phyloP scores from a whole-genome alignment of 306 rosid species.

The Prosopis cineraria region DNA sequence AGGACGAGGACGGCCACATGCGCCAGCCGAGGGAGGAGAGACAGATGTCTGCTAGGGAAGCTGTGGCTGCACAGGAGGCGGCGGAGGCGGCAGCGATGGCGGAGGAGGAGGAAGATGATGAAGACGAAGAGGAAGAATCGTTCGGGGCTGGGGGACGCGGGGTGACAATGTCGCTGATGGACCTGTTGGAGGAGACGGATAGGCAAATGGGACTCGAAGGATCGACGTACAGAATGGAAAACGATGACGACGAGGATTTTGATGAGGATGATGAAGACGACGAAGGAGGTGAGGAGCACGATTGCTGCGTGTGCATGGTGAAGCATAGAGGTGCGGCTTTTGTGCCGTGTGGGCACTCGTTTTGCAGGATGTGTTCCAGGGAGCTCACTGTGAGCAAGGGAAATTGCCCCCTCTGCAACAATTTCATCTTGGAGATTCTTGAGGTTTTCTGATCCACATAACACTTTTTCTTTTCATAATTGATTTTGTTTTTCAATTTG shows the following conservation, averaged over 20 bases:
- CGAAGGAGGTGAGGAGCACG: slow-evolving; percentile 45
- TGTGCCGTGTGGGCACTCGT: slow-evolving; percentile 73
- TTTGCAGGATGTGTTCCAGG: slow-evolving; percentile 86
- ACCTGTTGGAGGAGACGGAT: slow-evolving; percentile 78
- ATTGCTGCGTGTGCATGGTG: slow-evolving; percentile 85
- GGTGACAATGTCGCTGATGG: slow-evolving; percentile 82
- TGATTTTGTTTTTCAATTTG: background rate
- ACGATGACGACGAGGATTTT: slow-evolving; percentile 26
- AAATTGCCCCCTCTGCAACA: slow-evolving; percentile 79
- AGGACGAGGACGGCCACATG: background rate
- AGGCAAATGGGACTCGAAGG: slow-evolving; percentile 72
- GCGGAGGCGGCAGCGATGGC: slow-evolving; percentile 43
- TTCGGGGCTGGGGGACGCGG: slow-evolving; percentile 1
- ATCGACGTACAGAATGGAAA: slow-evolving; percentile 43
- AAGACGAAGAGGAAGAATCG: background rate
- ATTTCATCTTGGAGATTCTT: slow-evolving; percentile 75
- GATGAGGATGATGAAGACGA: slow-evolving; percentile 29
- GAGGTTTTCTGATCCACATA: slow-evolving; percentile 57
- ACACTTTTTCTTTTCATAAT: too few species aligned
- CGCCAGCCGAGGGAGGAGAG: background rate
- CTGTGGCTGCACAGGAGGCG: slow-evolving; percentile 51
- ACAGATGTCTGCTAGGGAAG: slow-evolving; percentile 47
- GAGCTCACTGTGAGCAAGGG: slow-evolving; percentile 75
- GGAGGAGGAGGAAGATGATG: background rate
- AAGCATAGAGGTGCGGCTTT: slow-evolving; percentile 70